These are phyloP conservation scores for Kwoniella shandongensis DNA, from an alignment of 768 basidiomycete species.

Conservation along the genomic window DNA sequence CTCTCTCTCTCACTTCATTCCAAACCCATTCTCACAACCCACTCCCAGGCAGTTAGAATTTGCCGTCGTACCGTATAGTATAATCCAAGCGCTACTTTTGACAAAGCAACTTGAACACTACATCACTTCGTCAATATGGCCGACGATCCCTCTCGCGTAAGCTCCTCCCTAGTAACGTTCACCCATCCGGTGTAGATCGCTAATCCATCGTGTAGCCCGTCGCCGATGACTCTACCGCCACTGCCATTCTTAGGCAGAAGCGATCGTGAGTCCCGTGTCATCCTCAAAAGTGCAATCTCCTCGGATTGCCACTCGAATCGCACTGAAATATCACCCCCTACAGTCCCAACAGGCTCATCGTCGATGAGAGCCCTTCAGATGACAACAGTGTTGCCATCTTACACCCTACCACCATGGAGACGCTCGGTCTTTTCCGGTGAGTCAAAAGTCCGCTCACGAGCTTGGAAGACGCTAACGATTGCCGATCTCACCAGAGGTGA, in stretches of 20 bases:
- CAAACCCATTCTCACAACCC: no score
- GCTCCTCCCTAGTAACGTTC: constrained; percentile 1
- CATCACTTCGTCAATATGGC: constrained; percentile 14
- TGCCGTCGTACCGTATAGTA: no score
- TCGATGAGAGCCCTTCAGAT: constrained; percentile 89
- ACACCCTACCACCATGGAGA: constrained; percentile 95
- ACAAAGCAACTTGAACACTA: no score
- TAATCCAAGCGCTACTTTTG: no score
- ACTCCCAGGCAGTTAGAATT: no score
- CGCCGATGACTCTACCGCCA: constrained; percentile 62
- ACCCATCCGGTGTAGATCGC: neutral
- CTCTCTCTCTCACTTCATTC: no score
- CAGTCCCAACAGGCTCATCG: constrained; percentile 95
- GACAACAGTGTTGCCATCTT: constrained; percentile 99
- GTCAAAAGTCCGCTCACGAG: constrained; percentile 7
- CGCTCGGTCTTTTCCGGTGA: constrained; percentile 78
- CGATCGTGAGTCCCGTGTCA: constrained; percentile 72
- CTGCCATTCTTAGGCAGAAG: constrained; percentile 94
- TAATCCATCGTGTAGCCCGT: constrained; percentile 23
- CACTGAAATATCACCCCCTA: constrained; percentile 4
- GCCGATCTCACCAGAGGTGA: no score
- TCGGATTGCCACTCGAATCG: neutral
- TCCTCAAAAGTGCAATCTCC: neutral
- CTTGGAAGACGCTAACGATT: no score
- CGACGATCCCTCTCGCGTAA: constrained; percentile 25